These are phyloP conservation scores for Lophiostoma macrostomum DNA, from an alignment of 495 filamentous ascomycete genomes.

Conservation along the genomic window DNA sequence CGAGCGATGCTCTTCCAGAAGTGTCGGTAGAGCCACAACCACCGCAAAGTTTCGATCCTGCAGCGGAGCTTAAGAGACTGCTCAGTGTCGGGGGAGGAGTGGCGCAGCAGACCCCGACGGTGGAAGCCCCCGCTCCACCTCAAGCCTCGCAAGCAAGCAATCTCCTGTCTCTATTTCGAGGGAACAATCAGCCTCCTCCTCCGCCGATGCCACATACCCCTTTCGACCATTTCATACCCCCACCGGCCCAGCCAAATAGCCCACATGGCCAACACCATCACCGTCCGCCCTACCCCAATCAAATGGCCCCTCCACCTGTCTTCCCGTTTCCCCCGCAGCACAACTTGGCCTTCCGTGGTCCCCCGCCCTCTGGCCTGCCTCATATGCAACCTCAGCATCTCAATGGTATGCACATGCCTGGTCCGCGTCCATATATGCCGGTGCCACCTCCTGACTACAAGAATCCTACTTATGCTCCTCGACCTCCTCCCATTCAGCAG, in stretches of 20 bases:
- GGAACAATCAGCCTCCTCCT: constrained; percentile 36
- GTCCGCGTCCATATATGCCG: constrained; percentile 22
- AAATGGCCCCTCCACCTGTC: constrained; percentile 45
- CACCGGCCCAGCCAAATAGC: constrained; percentile 40
- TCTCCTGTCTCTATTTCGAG: constrained; percentile 58
- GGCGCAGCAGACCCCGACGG: constrained; percentile 1
- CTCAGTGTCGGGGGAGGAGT: constrained; percentile 31
- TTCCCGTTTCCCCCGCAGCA: constrained; percentile 43
- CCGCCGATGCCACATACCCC: constrained; percentile 41
- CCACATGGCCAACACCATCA: constrained; percentile 45
- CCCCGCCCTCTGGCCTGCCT: constrained; percentile 19
- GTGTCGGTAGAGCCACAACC: constrained; percentile 17
- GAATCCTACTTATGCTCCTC: constrained; percentile 28
- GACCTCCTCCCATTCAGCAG: constrained; percentile 30
- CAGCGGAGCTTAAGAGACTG: constrained; percentile 37
- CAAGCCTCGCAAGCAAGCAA: constrained; percentile 48
- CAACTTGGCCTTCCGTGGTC: constrained; percentile 4
- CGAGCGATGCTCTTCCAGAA: constrained; percentile 33
- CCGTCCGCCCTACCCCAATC: constrained; percentile 38
- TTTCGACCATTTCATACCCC: constrained; percentile 43
- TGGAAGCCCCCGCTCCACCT: constrained; percentile 7
- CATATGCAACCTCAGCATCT: constrained; percentile 34
- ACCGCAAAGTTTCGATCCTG: constrained; percentile 27
- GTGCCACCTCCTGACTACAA: constrained; percentile 18
- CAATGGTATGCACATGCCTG: constrained; percentile 24